A percentile compares a stretch with the other conserved stretches of the same genome.
phyloP scores from a whole-genome alignment of 31 red algal species.

The Odonthalia washingtoniensis region DNA sequence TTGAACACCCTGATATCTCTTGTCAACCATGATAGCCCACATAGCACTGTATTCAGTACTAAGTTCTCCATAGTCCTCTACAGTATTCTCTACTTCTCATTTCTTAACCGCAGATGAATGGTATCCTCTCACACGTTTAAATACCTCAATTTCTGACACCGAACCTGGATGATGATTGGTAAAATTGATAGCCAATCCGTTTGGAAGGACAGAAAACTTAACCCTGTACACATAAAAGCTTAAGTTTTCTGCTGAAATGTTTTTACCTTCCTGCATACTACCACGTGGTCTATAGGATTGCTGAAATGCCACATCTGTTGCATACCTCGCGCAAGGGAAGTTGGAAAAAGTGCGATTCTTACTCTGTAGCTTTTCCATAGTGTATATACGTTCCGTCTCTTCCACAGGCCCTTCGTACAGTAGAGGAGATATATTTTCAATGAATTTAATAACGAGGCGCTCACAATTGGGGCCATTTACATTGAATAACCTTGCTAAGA shows the following conservation, averaged over 20 bases:
- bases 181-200: slow-evolving; percentile 26
- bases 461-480: slow-evolving; percentile 38
- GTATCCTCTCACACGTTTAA: neutral
- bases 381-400: neutral
- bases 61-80: neutral
- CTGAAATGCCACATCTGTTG: slow-evolving; percentile 50
- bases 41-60: neutral
- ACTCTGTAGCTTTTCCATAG: slow-evolving; percentile 3
- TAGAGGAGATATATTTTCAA: neutral
- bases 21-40: neutral
- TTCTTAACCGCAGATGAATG: slow-evolving; percentile 11
- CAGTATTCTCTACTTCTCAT: slow-evolving; percentile 8
- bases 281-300: slow-evolving; percentile 35
- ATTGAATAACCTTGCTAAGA: slow-evolving; percentile 27
- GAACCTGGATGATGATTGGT: neutral
- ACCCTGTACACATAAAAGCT: slow-evolving; percentile 44
- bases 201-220: slow-evolving; percentile 55
- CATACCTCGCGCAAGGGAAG: slow-evolving; percentile 16
- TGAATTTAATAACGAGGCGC: slow-evolving; percentile 2
- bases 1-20: slow-evolving; percentile 15
- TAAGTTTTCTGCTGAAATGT: slow-evolving; percentile 22
- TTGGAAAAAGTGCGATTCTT: slow-evolving; percentile 13
- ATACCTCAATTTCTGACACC: slow-evolving; percentile 22
- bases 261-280: slow-evolving; percentile 36
- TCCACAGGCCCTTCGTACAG: slow-evolving; percentile 8